phyloP scores from a whole-genome alignment of 768 basidiomycete genomes.

The Candolleomyces eurysporus region DNA sequence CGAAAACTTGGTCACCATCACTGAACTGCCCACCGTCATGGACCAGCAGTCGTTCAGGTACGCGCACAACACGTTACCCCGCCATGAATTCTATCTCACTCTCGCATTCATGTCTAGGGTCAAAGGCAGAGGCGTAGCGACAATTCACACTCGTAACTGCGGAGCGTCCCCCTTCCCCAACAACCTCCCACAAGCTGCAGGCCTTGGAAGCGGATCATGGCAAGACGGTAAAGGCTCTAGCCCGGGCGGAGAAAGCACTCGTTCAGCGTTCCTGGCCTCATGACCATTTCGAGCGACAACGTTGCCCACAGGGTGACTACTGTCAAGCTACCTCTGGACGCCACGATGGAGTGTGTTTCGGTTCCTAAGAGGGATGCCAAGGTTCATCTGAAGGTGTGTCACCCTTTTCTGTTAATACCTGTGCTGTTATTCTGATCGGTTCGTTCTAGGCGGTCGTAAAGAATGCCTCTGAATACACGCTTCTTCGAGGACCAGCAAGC shows the following conservation, averaged over 20 bases:
- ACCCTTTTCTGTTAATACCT: too few relatives aligned
- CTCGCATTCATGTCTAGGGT: constrained; percentile 30
- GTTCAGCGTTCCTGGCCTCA: constrained; percentile 39
- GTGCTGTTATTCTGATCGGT: too few relatives aligned
- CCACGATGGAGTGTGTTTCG: constrained; percentile 41
- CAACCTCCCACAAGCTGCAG: constrained; percentile 24
- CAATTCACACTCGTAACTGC: constrained; percentile 35
- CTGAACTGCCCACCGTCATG: constrained; percentile 34
- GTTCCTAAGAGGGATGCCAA: constrained; percentile 38
- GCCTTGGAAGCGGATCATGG: constrained; percentile 24
- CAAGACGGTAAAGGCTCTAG: constrained; percentile 25
- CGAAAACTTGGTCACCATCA: constrained; percentile 38
- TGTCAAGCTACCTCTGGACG: constrained; percentile 31
- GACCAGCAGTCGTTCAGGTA: constrained; percentile 42
- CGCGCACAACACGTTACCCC: too few relatives aligned
- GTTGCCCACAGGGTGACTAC: constrained; percentile 41
- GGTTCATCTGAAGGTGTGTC: constrained; percentile 36
- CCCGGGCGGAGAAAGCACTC: constrained; percentile 29
- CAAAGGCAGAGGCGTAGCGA: constrained; percentile 43
- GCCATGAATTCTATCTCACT: neutral
- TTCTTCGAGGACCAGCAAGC: too few relatives aligned
- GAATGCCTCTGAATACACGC: too few relatives aligned
- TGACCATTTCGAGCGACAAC: constrained; percentile 40
- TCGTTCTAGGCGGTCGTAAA: too few relatives aligned
- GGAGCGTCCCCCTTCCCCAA: constrained; percentile 13